A percentile compares a stretch with the other conserved stretches of the same genome.
phyloP scores from a whole-genome alignment of 164 flowering plant genomes.

The Berberis thunbergii region DNA sequence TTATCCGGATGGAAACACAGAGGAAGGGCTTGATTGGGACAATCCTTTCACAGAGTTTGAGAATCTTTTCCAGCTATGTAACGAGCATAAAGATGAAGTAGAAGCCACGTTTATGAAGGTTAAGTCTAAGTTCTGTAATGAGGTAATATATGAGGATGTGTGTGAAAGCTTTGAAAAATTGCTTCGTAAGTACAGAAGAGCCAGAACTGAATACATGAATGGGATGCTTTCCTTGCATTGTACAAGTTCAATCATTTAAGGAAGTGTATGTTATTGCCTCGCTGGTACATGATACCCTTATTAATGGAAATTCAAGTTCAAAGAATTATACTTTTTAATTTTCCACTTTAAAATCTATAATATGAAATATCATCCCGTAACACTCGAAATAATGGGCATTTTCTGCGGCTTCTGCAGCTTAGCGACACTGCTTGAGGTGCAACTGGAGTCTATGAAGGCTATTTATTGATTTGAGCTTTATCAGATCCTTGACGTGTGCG shows the following conservation, averaged over 20 bases:
- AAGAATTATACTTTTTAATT: too few species aligned
- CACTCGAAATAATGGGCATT: too few species aligned
- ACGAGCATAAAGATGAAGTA: conserved; percentile 16
- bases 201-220: conserved; percentile 50
- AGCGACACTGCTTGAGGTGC: too few species aligned
- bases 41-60: conserved; percentile 12
- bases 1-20: conserved; percentile 12
- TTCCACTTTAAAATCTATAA: too few species aligned
- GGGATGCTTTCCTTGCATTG: conserved; percentile 70
- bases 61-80: conserved; percentile 11
- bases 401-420: too few species aligned
- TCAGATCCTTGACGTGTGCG: too few species aligned
- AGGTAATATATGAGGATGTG: conserved; percentile 31
- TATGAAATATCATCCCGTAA: too few species aligned
- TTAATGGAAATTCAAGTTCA: too few species aligned
- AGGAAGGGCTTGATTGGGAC: conserved; percentile 9
- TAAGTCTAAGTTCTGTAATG: conserved; percentile 42
- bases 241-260: background rate
- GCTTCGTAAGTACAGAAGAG: conserved; percentile 43
- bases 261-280: too few species aligned
- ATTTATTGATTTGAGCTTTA: too few species aligned
- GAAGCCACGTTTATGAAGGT: conserved; percentile 33
- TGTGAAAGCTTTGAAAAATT: conserved; percentile 23
- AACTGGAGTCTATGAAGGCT: too few species aligned
- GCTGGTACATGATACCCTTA: too few species aligned